Conservation (phyloP, 371 early-diverging fungal species). For the Rhizopus microsporus region DNA sequence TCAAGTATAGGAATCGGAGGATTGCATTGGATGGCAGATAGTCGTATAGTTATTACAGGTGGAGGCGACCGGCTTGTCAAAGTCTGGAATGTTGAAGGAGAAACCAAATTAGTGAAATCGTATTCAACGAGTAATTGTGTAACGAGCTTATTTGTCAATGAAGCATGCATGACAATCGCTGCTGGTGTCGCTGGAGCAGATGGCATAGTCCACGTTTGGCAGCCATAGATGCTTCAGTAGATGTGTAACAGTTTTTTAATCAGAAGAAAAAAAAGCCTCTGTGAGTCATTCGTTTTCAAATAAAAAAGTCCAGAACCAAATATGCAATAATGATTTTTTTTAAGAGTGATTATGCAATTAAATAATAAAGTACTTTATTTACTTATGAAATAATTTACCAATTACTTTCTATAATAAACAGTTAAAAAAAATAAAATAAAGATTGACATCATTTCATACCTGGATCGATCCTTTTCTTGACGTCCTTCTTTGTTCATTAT, state of each 20-base stretch:
- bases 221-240: slow-evolving; percentile 6
- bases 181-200: slow-evolving; percentile 45
- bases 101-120: slow-evolving; percentile 21
- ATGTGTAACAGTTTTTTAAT: too few relatives aligned
- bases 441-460: neutral
- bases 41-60: slow-evolving; percentile 35
- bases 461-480: slow-evolving; percentile 2
- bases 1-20: slow-evolving; percentile 43
- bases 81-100: slow-evolving; percentile 37
- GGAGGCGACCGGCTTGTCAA: slow-evolving; percentile 46
- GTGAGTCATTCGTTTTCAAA: too few relatives aligned
- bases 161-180: slow-evolving; percentile 35
- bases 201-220: slow-evolving; percentile 43
- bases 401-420: neutral
- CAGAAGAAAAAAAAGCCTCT: too few relatives aligned
- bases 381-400: neutral
- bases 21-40: slow-evolving; percentile 40
- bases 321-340: neutral
- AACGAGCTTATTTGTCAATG: slow-evolving; percentile 37
- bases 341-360: neutral
- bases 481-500: neutral
- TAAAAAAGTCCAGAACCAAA: too few relatives aligned
- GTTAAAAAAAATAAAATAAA: too few relatives aligned
- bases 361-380: too few relatives aligned
- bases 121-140: slow-evolving; percentile 37